Percentiles rank a stretch among this genome's conserved stretches.
phyloP scores from a whole-genome alignment of 176 grass and related monocot genomes.

The Bolboschoenus planiculmis region DNA sequence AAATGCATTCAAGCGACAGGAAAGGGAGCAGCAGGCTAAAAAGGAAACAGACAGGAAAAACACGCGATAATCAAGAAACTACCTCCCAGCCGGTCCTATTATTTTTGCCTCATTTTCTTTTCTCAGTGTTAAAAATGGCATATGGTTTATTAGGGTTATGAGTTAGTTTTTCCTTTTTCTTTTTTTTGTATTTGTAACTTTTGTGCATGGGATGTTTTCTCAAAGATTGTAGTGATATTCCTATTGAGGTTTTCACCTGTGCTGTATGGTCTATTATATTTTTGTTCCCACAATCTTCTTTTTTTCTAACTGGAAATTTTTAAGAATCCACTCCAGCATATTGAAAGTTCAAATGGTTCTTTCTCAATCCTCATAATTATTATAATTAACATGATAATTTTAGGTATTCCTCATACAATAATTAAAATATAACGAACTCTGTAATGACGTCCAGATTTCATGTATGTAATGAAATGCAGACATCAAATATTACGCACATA shows the following conservation, averaged over 20 bases:
- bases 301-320: not conserved
- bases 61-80: constrained; percentile 52
- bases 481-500: not conserved
- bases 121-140: not conserved
- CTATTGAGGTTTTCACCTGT: not conserved
- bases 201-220: not conserved
- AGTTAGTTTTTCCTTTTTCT: not conserved
- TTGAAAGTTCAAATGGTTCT: too few species aligned
- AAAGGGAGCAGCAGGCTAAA: constrained; percentile 16
- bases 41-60: constrained; percentile 53
- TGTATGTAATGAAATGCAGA: not conserved
- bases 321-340: too few species aligned
- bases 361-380: too few species aligned
- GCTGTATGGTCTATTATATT: not conserved
- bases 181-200: not conserved
- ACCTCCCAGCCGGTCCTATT: not conserved
- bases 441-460: not conserved
- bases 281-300: not conserved
- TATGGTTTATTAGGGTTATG: not conserved
- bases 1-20: constrained; percentile 51
- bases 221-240: not conserved
- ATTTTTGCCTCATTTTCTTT: not conserved
- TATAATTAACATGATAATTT: too few species aligned
- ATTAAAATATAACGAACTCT: too few species aligned
- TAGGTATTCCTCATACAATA: not conserved